These are phyloP conservation scores for Sugiyamaella castrensis DNA, from an alignment of 1,139 yeast genomes.

Conservation along the genomic window DNA sequence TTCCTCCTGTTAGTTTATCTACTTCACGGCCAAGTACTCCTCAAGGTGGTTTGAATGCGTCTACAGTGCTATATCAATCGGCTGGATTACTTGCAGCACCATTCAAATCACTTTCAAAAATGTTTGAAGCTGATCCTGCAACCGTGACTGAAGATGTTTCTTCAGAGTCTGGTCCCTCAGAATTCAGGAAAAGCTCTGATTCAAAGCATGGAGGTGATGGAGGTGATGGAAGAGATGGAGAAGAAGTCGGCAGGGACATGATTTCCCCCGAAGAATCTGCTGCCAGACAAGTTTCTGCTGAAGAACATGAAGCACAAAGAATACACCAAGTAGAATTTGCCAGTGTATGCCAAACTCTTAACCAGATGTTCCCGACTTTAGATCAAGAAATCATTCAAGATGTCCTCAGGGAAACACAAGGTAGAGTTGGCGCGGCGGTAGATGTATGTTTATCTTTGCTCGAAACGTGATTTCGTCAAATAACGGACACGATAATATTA, in stretches of 20 bases:
- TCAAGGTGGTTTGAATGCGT: conserved; percentile 28
- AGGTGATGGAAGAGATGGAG: too few relatives aligned
- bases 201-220: conserved; percentile 9
- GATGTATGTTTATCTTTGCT: conserved; percentile 51
- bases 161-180: background rate
- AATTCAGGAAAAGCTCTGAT: background rate
- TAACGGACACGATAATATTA: background rate
- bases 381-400: conserved; percentile 70
- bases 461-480: conserved; percentile 8
- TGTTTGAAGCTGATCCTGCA: conserved; percentile 34
- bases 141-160: conserved; percentile 3
- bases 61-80: conserved; percentile 37
- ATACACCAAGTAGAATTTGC: conserved; percentile 42
- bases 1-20: background rate
- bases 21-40: conserved; percentile 14
- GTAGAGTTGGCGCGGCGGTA: conserved; percentile 70
- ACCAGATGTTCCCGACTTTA: conserved; percentile 72
- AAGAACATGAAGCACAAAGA: conserved; percentile 38
- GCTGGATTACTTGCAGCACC: conserved; percentile 40
- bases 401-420: conserved; percentile 63
- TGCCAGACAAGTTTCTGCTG: conserved; percentile 41
- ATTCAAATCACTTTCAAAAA: conserved; percentile 33
- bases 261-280: conserved; percentile 37
- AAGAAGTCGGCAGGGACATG: background rate
- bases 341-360: conserved; percentile 47